These are phyloP conservation scores for Apostasia shenzhenica DNA, from an alignment of 106 monocot genomes.

Conservation along the genomic window DNA sequence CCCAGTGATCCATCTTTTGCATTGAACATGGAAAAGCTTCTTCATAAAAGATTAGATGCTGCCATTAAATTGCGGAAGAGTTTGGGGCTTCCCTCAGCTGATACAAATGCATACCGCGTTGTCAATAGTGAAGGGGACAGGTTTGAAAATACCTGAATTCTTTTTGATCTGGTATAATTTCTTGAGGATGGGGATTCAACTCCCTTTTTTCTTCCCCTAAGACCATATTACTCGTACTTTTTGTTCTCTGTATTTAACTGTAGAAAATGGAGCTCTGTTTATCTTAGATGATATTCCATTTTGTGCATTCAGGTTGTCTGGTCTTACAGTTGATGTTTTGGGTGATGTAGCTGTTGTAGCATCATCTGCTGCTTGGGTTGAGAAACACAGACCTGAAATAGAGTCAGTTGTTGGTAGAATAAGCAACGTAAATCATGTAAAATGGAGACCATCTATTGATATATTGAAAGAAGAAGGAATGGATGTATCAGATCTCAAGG, in stretches of 20 bases:
- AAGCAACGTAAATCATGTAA: constrained; percentile 37
- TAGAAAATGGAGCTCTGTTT: neutral
- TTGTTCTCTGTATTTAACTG: neutral
- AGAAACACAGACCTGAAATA: constrained; percentile 77
- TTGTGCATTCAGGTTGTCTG: constrained; percentile 63
- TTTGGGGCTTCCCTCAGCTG: constrained; percentile 66
- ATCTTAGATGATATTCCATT: neutral
- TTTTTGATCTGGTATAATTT: neutral
- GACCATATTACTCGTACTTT: neutral
- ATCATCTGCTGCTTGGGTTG: constrained; percentile 99
- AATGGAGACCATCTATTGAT: constrained; percentile 87
- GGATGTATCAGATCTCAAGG: constrained; percentile 38
- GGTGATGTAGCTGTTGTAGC: constrained; percentile 80
- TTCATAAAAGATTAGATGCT: constrained; percentile 74
- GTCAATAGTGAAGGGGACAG: constrained; percentile 97
- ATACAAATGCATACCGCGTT: constrained; percentile 83
- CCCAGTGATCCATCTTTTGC: constrained; percentile 63
- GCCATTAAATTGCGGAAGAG: constrained; percentile 61
- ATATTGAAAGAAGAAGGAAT: constrained; percentile 92
- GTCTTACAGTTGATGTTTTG: constrained; percentile 87
- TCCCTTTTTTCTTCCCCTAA: neutral
- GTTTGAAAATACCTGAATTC: constrained; percentile 21
- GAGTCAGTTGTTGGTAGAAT: constrained; percentile 44
- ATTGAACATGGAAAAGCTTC: constrained; percentile 74
- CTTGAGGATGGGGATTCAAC: neutral